phyloP scores from a whole-genome alignment of 257 asterid species.

The Sherardia arvensis region DNA sequence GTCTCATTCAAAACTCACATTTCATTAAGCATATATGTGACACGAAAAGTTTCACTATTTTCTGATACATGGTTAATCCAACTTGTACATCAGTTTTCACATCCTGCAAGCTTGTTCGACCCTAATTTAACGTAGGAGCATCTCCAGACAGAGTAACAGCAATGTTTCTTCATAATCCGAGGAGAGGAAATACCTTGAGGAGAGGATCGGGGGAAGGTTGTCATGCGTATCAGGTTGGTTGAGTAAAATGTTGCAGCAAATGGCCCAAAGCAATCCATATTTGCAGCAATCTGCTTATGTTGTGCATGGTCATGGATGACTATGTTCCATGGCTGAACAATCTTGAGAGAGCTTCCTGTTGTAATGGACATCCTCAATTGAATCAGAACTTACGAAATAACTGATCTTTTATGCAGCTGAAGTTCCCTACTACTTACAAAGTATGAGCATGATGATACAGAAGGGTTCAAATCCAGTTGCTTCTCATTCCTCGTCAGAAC shows the following conservation, averaged over 20 bases:
- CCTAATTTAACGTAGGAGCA: not conserved
- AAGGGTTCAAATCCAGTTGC: not conserved
- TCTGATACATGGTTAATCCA: not conserved
- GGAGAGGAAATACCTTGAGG: not conserved
- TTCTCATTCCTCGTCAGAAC: conserved; percentile 67
- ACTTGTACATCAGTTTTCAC: not conserved
- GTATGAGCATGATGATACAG: not conserved
- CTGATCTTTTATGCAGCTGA: not conserved
- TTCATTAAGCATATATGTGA: not conserved
- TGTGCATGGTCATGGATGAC: not conserved
- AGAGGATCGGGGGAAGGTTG: not conserved
- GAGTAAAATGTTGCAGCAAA: not conserved
- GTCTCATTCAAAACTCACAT: not conserved
- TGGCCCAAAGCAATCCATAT: not conserved
- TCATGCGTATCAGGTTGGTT: too few relatives aligned
- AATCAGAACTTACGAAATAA: not conserved
- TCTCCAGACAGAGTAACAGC: not conserved
- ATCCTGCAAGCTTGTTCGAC: not conserved
- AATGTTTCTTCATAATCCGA: not conserved
- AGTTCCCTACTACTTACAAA: not conserved
- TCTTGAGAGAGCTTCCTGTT: not conserved
- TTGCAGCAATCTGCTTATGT: not conserved
- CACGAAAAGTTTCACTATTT: not conserved
- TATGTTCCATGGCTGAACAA: not conserved
- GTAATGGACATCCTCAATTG: not conserved